Evolutionary conservation across 768 basidiomycete genomes (phyloP).

Genomic region (Naganishia antarctica): DNA sequence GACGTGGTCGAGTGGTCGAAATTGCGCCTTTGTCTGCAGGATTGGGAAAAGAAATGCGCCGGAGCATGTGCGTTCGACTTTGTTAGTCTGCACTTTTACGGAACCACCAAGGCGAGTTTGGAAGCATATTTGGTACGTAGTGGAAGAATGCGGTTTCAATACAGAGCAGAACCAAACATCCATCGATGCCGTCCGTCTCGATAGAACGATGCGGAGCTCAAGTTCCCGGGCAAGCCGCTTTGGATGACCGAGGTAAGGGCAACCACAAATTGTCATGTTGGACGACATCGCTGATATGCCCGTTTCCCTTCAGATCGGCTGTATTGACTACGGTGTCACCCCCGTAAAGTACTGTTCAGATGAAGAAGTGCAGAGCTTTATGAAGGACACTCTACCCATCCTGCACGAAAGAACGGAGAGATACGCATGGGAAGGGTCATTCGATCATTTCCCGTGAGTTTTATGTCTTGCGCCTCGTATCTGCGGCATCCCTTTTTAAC

Average conservation of each 20-base stretch:
- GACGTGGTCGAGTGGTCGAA: background rate
- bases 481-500: too few species aligned
- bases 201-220: constrained; percentile 18
- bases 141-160: too few species aligned
- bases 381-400: constrained; percentile 33
- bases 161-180: background rate
- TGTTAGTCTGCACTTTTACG: constrained; percentile 42
- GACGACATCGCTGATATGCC: too few species aligned
- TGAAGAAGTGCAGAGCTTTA: constrained; percentile 33
- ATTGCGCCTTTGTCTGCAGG: constrained; percentile 1
- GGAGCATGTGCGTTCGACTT: constrained; percentile 40
- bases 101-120: constrained; percentile 28
- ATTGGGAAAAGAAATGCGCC: constrained; percentile 37
- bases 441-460: constrained; percentile 20
- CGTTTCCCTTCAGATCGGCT: constrained; percentile 19
- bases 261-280: background rate
- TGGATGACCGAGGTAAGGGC: constrained; percentile 36
- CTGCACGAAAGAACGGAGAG: constrained; percentile 32
- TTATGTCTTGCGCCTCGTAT: background rate
- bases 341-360: constrained; percentile 29
- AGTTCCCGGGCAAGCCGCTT: constrained; percentile 31
- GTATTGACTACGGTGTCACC: constrained; percentile 31
- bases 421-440: constrained; percentile 41
- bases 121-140: constrained; percentile 18
- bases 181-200: background rate